These are phyloP conservation scores for Bothriochloa decipiens DNA, from an alignment of 176 grass and related monocot species.

Conservation along the genomic window DNA sequence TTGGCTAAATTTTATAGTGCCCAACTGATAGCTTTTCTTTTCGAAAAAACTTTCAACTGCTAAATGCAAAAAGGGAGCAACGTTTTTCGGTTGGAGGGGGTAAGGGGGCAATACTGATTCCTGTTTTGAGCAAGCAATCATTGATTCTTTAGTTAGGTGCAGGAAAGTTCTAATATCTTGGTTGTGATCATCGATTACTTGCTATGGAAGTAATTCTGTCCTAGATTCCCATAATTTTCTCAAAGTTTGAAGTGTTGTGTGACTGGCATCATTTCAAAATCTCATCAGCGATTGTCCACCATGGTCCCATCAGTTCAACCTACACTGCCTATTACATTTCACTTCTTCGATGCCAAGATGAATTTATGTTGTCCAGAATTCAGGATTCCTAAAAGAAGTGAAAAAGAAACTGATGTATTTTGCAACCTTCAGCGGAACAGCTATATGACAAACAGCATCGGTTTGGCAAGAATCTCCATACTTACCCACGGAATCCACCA, in stretches of 20 bases:
- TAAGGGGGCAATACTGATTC: neutral
- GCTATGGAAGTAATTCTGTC: slow-evolving; percentile 5
- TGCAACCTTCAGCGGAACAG: neutral
- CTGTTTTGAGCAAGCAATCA: neutral
- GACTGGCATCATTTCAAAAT: slow-evolving; percentile 34
- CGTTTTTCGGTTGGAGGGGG: slow-evolving; percentile 7
- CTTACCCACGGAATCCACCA: neutral
- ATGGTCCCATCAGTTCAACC: neutral
- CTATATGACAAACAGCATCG: neutral
- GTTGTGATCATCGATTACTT: slow-evolving; percentile 10
- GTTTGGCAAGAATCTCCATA: neutral
- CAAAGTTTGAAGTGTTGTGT: neutral
- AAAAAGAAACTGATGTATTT: neutral
- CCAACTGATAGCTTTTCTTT: neutral
- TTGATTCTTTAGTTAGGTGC: slow-evolving; percentile 25
- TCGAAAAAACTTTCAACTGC: neutral
- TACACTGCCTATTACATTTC: too few relatives aligned
- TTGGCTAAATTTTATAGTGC: neutral
- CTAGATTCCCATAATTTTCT: slow-evolving; percentile 1
- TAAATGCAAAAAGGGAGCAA: neutral
- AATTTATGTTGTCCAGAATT: neutral
- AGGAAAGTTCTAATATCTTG: neutral
- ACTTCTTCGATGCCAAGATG: too few relatives aligned
- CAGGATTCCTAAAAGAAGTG: neutral
- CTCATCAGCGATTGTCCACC: neutral